Evolutionary conservation across 306 rosid genomes (phyloP).

Genomic region (Cicer judaicum): DNA sequence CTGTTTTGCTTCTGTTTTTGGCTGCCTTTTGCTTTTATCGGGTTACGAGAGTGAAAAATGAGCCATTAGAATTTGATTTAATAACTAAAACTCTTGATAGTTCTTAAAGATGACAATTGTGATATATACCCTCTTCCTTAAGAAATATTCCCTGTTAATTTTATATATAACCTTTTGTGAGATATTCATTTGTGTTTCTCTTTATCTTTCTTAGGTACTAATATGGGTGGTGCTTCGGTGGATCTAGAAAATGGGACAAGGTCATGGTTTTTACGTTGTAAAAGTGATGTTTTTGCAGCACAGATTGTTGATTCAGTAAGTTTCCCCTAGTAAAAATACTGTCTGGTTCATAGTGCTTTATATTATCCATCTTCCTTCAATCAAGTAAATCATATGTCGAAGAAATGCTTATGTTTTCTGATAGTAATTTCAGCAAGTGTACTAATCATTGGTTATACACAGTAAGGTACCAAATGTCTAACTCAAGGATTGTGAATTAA

Average conservation of each 20-base stretch:
- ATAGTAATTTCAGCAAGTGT: no score
- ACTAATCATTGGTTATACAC: no score
- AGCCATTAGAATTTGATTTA: conserved; percentile 26
- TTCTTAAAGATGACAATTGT: conserved; percentile 32
- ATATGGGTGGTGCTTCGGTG: conserved; percentile 75
- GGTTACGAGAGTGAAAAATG: conserved; percentile 36
- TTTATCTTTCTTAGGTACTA: conserved; percentile 63
- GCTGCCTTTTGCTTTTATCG: conserved; percentile 25
- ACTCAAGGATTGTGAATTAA: no score
- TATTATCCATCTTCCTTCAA: neutral
- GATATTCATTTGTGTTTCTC: conserved; percentile 35
- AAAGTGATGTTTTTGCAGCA: conserved; percentile 90
- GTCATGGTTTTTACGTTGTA: conserved; percentile 74
- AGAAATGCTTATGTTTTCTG: conserved; percentile 1
- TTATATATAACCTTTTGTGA: conserved; percentile 19
- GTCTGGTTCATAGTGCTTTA: neutral
- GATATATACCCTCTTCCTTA: conserved; percentile 14
- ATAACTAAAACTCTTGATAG: conserved; percentile 16
- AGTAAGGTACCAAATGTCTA: no score
- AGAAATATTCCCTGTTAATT: conserved; percentile 27
- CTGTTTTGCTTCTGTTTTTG: conserved; percentile 26
- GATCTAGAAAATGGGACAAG: conserved; percentile 69
- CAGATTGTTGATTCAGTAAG: conserved; percentile 81
- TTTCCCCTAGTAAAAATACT: conserved; percentile 17
- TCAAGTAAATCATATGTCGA: conserved; percentile 26